Percentiles rank a stretch among this genome's conserved stretches.
Evolutionary conservation across 805 yeast species (phyloP).

Genomic region (Yarrowia yakushimensis): DNA sequence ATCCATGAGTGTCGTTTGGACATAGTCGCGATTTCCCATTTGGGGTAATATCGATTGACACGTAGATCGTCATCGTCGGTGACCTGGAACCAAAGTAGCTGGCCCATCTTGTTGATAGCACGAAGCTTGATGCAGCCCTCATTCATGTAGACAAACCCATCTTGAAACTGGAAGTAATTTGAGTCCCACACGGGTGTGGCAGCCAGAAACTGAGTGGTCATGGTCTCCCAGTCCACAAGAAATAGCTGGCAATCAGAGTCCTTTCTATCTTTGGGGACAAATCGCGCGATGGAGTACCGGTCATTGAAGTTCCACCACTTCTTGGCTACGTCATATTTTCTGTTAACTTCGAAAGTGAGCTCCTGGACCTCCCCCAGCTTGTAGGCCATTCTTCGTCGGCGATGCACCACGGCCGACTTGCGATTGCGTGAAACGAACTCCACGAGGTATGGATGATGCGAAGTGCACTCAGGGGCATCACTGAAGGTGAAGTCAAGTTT

Average conservation of each 20-base stretch:
- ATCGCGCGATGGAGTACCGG: not conserved
- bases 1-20: not conserved
- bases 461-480: not conserved
- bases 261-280: not conserved
- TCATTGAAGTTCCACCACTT: conserved; percentile 15
- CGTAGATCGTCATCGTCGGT: not conserved
- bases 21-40: not conserved
- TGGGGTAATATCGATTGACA: conserved; percentile 1
- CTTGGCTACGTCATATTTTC: not conserved
- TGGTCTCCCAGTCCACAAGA: not conserved
- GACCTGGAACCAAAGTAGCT: not conserved
- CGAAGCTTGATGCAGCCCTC: not conserved
- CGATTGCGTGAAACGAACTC: not conserved
- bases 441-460: not conserved
- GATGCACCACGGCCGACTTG: not conserved
- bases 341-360: not conserved
- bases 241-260: not conserved
- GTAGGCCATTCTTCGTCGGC: not conserved
- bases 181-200: not conserved
- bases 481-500: not conserved
- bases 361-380: not conserved
- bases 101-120: not conserved
- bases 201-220: not conserved
- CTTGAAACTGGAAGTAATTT: conserved; percentile 4
- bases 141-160: not conserved